These are phyloP conservation scores for Entonaema liquescens DNA, from an alignment of 495 filamentous ascomycete species.

Conservation along the genomic window DNA sequence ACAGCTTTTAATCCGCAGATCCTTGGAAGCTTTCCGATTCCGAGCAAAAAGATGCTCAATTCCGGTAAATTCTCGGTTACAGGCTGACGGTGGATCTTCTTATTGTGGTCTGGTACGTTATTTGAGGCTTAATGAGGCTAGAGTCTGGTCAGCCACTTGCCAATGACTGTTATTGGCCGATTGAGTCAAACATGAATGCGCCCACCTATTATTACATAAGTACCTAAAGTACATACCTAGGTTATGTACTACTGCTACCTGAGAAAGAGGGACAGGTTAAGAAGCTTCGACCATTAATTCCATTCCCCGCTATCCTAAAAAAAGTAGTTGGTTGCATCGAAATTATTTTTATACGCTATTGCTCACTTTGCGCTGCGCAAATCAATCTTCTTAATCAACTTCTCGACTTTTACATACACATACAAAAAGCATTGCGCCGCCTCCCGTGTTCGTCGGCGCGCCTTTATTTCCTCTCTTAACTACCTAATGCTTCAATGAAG, in stretches of 20 bases:
- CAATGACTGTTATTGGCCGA: conserved; percentile 18
- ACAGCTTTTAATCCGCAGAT: conserved; percentile 40
- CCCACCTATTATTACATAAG: background rate
- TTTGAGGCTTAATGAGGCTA: conserved; percentile 32
- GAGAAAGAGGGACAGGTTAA: background rate
- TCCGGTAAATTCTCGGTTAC: conserved; percentile 51
- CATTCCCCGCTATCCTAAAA: conserved; percentile 43
- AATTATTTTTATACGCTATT: conserved; percentile 27
- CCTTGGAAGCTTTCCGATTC: conserved; percentile 29
- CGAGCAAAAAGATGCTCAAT: conserved; percentile 48
- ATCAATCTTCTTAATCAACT: conserved; percentile 1
- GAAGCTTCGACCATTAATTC: conserved; percentile 28
- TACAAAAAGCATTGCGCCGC: conserved; percentile 1
- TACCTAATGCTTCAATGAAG: conserved; percentile 56
- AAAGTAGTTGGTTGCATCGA: conserved; percentile 16
- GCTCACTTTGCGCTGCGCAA: conserved; percentile 13
- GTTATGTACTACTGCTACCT: background rate
- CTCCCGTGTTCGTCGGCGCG: conserved; percentile 11
- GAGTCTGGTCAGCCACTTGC: conserved; percentile 38
- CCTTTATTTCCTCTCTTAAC: background rate
- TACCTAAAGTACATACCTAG: background rate
- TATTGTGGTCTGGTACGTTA: conserved; percentile 10
- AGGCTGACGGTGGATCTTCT: background rate
- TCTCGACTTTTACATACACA: background rate
- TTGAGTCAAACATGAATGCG: background rate